A percentile compares a stretch with the other conserved stretches of the same genome.
Evolutionary conservation across 306 rosid genomes (phyloP).

Genomic region (Nissolia schottii): DNA sequence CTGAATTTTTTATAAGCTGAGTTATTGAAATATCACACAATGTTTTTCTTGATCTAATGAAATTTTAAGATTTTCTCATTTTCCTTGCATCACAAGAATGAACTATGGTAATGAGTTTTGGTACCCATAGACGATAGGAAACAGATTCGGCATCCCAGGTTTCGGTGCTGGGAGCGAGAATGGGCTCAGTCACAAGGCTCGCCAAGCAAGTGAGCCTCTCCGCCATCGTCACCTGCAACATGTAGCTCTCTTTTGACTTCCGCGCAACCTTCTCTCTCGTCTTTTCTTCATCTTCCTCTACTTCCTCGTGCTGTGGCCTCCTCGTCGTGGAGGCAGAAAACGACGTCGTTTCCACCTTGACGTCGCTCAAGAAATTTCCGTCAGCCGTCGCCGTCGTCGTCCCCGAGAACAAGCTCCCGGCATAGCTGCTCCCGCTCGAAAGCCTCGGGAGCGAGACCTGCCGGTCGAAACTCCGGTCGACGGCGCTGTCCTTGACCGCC

Average conservation of each 20-base stretch:
- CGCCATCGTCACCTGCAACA: constrained; percentile 58
- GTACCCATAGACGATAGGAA: constrained; percentile 97
- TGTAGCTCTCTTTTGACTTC: constrained; percentile 53
- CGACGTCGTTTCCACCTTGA: constrained; percentile 48
- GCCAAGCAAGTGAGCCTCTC: constrained; percentile 61
- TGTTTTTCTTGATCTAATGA: too few species aligned
- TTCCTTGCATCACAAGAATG: background rate
- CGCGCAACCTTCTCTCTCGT: constrained; percentile 29
- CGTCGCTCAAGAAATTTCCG: constrained; percentile 50
- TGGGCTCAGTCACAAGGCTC: constrained; percentile 53
- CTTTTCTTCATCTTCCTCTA: background rate
- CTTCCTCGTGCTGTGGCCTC: constrained; percentile 25
- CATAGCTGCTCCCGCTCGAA: constrained; percentile 78
- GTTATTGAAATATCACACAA: too few species aligned
- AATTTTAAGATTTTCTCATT: background rate
- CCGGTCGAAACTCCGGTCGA: constrained; percentile 59
- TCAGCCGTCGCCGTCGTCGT: constrained; percentile 53
- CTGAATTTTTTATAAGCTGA: too few species aligned
- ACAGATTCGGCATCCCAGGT: constrained; percentile 63
- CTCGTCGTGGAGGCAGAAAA: constrained; percentile 18
- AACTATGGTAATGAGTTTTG: background rate
- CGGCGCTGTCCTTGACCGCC: constrained; percentile 36
- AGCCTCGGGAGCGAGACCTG: constrained; percentile 62
- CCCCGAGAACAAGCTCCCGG: constrained; percentile 89
- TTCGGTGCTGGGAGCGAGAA: constrained; percentile 42